Base-by-base conservation (phyloP, 140 eudicot genomes). In the Senecio squalidus region DNA sequence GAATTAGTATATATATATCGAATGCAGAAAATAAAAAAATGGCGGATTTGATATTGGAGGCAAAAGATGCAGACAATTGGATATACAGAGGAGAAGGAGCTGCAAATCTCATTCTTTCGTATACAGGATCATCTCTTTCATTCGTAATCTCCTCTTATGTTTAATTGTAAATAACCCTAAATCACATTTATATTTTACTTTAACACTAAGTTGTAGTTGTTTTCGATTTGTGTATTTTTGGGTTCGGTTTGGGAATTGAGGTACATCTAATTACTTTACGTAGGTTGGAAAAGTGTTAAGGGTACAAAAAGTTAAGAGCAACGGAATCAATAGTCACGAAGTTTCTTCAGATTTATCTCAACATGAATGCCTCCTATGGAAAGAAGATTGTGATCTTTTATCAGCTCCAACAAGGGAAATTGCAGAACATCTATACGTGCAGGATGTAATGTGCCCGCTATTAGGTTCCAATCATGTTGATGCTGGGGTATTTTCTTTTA, bases 401-500 rank as follows among this genome's bases (percentile, higher is more conserved):
- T 75, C 75, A 5, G 91, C 96, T 28, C 89, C 84, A 15, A 76
- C 85, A 28, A 79, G 78, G 55, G 96, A 92, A 63, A 75, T 78
- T 60, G 95, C 87, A 25, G 85, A 84, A 49, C 89, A 77, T 36
- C 55, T 79, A 3, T 92, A 77, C 44, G 90, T 87, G 63, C 76
- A 79, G 70, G 67, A 80, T 72, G 89, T 87, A 36, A 82, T 87
- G 84, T 68, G 78, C 34, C 93, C 96, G 9, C 48, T 84, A 62
- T 70, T 92, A 71, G 98, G 98, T 60, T 57, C 96, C 64, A 66
- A 75, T 51, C 83, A 81, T 71, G 86, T 92, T 74, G 98, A 92
- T 75, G 77, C 96, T 1, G 98, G 98, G 86, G 98, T 92, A 86
- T 58, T 85, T 58, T 51, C n/a, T n/a, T n/a, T n/a, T n/a, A n/a